Base-by-base conservation (phyloP, 2,329 filamentous ascomycete genomes). In the Exophiala aquamarina region DNA sequence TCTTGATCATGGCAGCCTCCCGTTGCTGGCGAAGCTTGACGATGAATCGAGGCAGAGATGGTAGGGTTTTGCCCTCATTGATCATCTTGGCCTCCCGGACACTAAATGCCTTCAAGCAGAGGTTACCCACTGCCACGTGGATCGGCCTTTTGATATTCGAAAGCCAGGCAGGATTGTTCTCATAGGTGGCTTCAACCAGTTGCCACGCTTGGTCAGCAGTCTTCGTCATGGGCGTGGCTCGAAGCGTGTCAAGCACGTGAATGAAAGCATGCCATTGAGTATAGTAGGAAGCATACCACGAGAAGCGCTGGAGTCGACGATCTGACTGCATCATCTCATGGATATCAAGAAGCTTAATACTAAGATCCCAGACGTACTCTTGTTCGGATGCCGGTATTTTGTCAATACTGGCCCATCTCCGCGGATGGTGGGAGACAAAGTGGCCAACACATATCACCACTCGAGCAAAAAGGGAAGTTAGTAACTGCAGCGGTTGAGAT, bases 391-490 rank as follows among this genome's bases (percentile, higher is more conserved):
- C 41, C 31, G 65, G 59, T 7, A 56, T 54, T n/a, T 62, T 41
- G 13, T 61, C 57, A 26, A 55, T 21, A 17, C 38, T 60, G 10
- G 56, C 47, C 65, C 65, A 69, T 56, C 62, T 58, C 19, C 63
- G 63, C 43, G 62, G 58, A 54, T 65, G 58, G 49, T 61, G 60
- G 11, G 51, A 39, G 14, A 57, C 37, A 45, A 63, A 63, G 3
- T 74, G 66, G 38, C 73, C 68, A 34, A 67, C 66, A 42, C 62
- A 66, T 19, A 73, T 62, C 4, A 71, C 67, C 4, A 68, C 64
- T 41, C 71, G 67, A 2, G 64, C 70, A 53, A 77, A 66, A 13
- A 70, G 63, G 18, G 53, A 31, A 11, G 67, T 65, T 40, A 76
- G 56, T 35, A 70, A 65, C 47, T 71, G 69, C 54, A 68, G 63